Evolutionary conservation across 2,329 filamentous ascomycete species (phyloP).

Genomic region (Colletotrichum graminicola): DNA sequence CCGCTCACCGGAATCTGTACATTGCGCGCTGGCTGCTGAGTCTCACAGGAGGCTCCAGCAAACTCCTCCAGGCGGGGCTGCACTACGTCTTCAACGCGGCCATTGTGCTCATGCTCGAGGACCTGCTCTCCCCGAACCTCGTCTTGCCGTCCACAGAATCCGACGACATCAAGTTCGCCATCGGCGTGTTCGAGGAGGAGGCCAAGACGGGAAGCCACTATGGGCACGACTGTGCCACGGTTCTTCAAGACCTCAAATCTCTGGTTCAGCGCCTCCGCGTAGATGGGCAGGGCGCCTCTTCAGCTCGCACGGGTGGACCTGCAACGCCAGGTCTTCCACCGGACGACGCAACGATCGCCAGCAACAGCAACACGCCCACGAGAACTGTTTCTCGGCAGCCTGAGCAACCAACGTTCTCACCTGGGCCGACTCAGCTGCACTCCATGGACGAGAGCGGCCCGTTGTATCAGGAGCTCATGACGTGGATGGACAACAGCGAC

Average conservation of each 20-base stretch:
- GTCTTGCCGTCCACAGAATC: constrained; percentile 44
- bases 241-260: constrained; percentile 54
- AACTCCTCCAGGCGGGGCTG: constrained; percentile 59
- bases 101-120: constrained; percentile 60
- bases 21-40: constrained; percentile 57
- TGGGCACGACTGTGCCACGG: constrained; percentile 53
- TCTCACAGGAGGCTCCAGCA: constrained; percentile 51
- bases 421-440: not conserved
- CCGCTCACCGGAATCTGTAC: constrained; percentile 60
- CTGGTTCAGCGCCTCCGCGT: constrained; percentile 52
- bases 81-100: constrained; percentile 65
- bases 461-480: constrained; percentile 53
- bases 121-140: constrained; percentile 54
- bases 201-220: constrained; percentile 54
- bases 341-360: constrained; percentile 9
- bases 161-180: constrained; percentile 55
- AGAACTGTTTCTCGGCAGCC: not conserved
- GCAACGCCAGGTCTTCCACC: constrained; percentile 13
- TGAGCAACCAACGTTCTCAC: constrained; percentile 23
- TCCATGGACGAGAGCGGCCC: constrained; percentile 49
- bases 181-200: constrained; percentile 57
- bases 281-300: constrained; percentile 18
- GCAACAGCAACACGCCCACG: constrained; percentile 25
- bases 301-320: constrained; percentile 3
- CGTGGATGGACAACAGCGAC: constrained; percentile 53